Base-by-base conservation (phyloP, 2,329 filamentous ascomycete species). In the Lachnellula arida region DNA sequence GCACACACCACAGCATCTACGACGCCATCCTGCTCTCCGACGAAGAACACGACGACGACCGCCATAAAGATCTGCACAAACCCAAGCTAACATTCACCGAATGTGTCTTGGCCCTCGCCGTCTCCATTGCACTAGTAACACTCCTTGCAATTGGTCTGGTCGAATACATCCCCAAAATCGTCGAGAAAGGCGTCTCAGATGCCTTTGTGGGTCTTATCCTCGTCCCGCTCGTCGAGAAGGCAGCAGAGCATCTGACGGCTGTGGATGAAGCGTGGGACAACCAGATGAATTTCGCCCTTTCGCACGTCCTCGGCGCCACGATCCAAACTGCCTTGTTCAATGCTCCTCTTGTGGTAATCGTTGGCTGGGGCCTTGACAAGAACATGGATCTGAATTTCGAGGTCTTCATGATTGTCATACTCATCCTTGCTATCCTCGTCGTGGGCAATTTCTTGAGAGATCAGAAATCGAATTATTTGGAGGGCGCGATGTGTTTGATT, bases 261-360 rank as follows among this genome's bases (percentile, higher is more conserved):
- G 86, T 90, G 22, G 85, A 91, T 37, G 87, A 91, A 32, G 87
- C 88, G 0, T 77, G 84, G 60, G 82, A 89, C 71, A 81, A 91
- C 73, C 91, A 87, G 75, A 86, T 86, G 82, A 81, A 86, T 65
- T 73, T 86, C 51, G 84, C 88, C 23, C 88, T 92, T 75, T 86
- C 86, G 39, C 87, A 91, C 50, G 88, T 88, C 28, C 87, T 92
- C 65, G 88, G 88, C 39, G 89, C 86, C 58, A 89, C 86, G 70
- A 84, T 92, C 67, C 88, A 92, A 72, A 92, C 92, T 65, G 88
- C 88, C 17, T 78, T 92, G 46, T 85, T 91, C 47, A 87, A 92
- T 47, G 87, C 84, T 5, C 85, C 85, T 1, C 71, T 88, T 15
- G 78, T 87, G 42, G 84, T 88, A 23, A 81, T 88, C 34, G 72